phyloP scores from a whole-genome alignment of 148 eudicot species.

The Dianthus caryophyllus region DNA sequence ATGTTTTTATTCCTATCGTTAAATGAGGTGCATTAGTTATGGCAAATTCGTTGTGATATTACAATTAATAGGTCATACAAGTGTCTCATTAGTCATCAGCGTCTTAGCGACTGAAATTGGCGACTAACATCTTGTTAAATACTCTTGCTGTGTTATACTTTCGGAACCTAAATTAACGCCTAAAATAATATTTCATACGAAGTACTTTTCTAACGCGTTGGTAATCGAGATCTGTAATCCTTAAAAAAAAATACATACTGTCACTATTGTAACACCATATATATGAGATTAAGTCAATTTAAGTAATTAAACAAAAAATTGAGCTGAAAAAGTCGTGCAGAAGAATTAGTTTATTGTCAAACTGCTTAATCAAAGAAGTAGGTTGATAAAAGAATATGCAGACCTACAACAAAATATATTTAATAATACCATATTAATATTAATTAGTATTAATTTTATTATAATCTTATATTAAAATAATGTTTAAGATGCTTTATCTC shows the following conservation, averaged over 20 bases:
- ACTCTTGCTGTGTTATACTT: too few species aligned
- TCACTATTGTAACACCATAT: neutral
- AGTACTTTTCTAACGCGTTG: conserved; percentile 2
- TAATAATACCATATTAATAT: neutral
- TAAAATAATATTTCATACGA: neutral
- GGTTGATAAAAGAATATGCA: neutral
- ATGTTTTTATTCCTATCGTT: too few species aligned
- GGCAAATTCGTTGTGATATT: too few species aligned
- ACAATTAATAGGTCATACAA: too few species aligned
- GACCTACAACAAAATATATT: conserved; percentile 13
- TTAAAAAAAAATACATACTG: neutral
- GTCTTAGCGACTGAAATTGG: too few species aligned
- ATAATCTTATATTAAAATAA: neutral
- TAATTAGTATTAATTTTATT: conserved; percentile 11
- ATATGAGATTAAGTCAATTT: conserved; percentile 15
- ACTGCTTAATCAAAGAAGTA: neutral
- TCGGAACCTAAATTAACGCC: too few species aligned
- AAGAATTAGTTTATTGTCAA: conserved; percentile 15
- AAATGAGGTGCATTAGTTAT: too few species aligned
- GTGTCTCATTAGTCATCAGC: too few species aligned
- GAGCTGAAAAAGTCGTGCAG: conserved; percentile 16
- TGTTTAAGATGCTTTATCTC: conserved; percentile 21
- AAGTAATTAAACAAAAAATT: neutral
- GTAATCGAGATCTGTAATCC: conserved; percentile 14
- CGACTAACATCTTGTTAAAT: too few species aligned